Conservation (phyloP, 2,329 filamentous ascomycete genomes). For the Aschersonia sp. region DNA sequence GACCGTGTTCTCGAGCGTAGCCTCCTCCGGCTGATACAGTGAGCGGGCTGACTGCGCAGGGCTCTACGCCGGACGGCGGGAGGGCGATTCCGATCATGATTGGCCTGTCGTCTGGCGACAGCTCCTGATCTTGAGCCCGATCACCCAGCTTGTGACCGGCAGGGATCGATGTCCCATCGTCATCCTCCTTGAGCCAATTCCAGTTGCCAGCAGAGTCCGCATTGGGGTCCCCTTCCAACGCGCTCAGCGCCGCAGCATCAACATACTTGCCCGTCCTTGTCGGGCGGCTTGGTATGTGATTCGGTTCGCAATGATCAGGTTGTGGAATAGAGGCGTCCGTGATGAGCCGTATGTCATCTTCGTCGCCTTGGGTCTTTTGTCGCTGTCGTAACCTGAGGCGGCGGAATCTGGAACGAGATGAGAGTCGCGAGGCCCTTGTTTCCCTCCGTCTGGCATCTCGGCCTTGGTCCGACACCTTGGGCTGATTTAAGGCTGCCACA, state of each 20-base stretch:
- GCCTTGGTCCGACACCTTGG: not conserved
- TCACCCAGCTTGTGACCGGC: conserved; percentile 13
- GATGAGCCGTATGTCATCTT: conserved; percentile 52
- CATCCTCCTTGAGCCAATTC: conserved; percentile 37
- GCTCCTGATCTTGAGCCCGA: conserved; percentile 23
- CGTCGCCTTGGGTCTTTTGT: conserved; percentile 45
- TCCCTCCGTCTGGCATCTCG: conserved; percentile 2
- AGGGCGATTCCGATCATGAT: conserved; percentile 61
- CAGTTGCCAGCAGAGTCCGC: conserved; percentile 41
- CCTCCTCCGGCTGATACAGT: conserved; percentile 28
- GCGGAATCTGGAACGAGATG: conserved; percentile 24
- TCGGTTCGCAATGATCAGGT: conserved; percentile 22
- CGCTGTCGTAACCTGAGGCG: conserved; percentile 43
- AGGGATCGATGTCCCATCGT: conserved; percentile 13
- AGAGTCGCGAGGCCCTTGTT: conserved; percentile 15
- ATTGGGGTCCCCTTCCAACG: conserved; percentile 40
- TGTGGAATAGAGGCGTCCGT: conserved; percentile 50
- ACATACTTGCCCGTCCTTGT: conserved; percentile 32
- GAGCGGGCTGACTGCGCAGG: conserved; percentile 29
- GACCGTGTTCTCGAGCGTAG: not conserved
- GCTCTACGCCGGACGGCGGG: conserved; percentile 26
- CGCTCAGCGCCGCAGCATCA: conserved; percentile 42
- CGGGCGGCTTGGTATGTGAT: conserved; percentile 14
- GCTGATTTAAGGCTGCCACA: conserved; percentile 22
- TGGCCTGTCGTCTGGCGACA: conserved; percentile 55